Conservation (phyloP, 2,329 filamentous ascomycete genomes). For the Diaporthe aspalathi region DNA sequence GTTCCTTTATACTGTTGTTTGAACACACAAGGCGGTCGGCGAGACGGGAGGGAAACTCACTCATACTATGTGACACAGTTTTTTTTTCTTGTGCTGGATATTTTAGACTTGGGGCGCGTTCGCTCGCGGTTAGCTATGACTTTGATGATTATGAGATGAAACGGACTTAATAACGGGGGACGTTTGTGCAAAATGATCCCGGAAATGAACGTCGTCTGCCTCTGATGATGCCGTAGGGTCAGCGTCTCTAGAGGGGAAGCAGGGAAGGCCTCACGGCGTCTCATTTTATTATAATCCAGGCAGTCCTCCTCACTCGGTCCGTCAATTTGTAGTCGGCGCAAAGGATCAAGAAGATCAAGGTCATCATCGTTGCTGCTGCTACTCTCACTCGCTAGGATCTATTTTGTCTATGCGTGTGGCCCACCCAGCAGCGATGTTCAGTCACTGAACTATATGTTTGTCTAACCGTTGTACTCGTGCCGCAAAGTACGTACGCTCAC, state of each 20-base stretch:
- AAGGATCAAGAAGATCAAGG: too few relatives aligned
- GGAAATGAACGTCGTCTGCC: neutral
- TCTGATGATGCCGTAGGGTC: neutral
- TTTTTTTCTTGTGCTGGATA: slow-evolving; percentile 20
- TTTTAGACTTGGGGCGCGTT: slow-evolving; percentile 10
- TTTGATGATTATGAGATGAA: neutral
- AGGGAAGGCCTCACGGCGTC: neutral
- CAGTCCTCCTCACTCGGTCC: too few relatives aligned
- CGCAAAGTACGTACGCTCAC: too few relatives aligned
- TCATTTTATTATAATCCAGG: too few relatives aligned
- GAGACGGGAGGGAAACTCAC: neutral
- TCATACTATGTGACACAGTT: slow-evolving; percentile 14
- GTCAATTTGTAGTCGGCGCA: too few relatives aligned
- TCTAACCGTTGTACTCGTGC: too few relatives aligned
- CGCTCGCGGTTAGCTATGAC: slow-evolving; percentile 9
- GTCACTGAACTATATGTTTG: too few relatives aligned
- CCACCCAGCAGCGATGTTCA: too few relatives aligned
- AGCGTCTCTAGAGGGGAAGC: neutral
- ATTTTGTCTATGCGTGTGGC: too few relatives aligned
- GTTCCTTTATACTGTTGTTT: neutral
- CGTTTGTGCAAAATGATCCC: neutral
- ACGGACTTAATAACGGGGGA: neutral
- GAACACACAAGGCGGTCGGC: neutral
- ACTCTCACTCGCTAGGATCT: too few relatives aligned
- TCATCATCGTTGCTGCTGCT: too few relatives aligned